phyloP scores from a whole-genome alignment of 2,329 filamentous ascomycete genomes.

The Pseudocercospora vitis region DNA sequence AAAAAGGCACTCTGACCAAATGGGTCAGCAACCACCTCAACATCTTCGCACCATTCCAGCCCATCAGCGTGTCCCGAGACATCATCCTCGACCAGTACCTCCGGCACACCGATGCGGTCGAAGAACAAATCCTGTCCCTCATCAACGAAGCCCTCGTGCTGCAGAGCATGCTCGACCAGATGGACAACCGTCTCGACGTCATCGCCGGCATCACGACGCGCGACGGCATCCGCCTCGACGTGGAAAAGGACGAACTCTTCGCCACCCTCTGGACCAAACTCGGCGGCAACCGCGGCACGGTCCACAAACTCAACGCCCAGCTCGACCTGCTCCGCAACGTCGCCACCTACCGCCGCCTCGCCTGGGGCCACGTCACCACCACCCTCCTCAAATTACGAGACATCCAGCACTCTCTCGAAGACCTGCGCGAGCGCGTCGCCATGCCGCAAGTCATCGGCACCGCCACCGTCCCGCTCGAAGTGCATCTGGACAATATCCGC shows the following conservation, averaged over 20 bases:
- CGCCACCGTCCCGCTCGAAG: constrained; percentile 61
- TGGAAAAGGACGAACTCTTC: constrained; percentile 65
- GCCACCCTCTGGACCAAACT: constrained; percentile 72
- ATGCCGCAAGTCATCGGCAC: constrained; percentile 62
- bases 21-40: constrained; percentile 48
- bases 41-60: constrained; percentile 61
- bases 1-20: constrained; percentile 41
- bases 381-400: constrained; percentile 72
- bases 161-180: constrained; percentile 62
- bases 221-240: constrained; percentile 60
- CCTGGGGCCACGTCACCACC: constrained; percentile 66
- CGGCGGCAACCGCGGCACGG: constrained; percentile 64
- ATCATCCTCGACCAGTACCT: constrained; percentile 72
- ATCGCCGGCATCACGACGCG: constrained; percentile 69
- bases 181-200: constrained; percentile 67
- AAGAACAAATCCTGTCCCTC: constrained; percentile 66
- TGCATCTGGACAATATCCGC: constrained; percentile 75
- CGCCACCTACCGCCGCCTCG: constrained; percentile 63
- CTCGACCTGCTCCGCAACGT: constrained; percentile 65
- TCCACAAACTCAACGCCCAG: constrained; percentile 63
- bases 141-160: constrained; percentile 71
- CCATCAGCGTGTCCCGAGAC: constrained; percentile 59
- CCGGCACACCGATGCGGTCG: constrained; percentile 67
- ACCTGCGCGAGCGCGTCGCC: constrained; percentile 69
- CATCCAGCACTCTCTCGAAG: constrained; percentile 69